A percentile compares a stretch with the other conserved stretches of the same genome.
phyloP scores from a whole-genome alignment of 1,284 basidiomycete species.

The Tausonia pullulans region DNA sequence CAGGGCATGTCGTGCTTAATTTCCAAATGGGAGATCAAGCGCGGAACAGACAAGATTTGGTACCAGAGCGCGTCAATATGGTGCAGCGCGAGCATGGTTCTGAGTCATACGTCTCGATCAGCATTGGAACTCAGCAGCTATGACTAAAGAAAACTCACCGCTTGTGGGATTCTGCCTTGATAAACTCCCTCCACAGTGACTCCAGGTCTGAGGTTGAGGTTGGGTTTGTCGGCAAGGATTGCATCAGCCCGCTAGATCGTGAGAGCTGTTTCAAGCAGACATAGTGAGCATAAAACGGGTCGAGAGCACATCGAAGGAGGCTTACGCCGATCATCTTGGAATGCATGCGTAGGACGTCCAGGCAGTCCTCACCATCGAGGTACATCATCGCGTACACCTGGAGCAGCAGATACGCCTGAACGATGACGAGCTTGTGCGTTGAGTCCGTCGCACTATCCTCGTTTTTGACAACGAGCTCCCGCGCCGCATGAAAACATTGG shows the following conservation, averaged over 20 bases:
- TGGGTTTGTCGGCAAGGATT: conserved; percentile 17
- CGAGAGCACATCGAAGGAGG: not conserved
- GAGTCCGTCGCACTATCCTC: conserved; percentile 9
- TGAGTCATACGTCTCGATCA: not conserved
- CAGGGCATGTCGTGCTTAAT: conserved; percentile 27
- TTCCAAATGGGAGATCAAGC: conserved; percentile 25
- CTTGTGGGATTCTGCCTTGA: conserved; percentile 22
- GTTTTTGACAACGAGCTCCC: not conserved
- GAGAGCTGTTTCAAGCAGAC: conserved; percentile 12
- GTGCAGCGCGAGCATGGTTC: conserved; percentile 21
- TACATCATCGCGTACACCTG: conserved; percentile 20
- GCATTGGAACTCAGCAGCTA: not conserved
- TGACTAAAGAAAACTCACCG: conserved; percentile 13
- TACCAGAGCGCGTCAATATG: conserved; percentile 25
- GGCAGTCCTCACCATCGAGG: conserved; percentile 16
- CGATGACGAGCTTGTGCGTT: conserved; percentile 9
- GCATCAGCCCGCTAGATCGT: conserved; percentile 19
- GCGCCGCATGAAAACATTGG: not conserved
- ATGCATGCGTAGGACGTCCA: conserved; percentile 19
- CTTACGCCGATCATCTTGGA: conserved; percentile 20
- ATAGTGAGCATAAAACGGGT: not conserved
- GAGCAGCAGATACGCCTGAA: conserved; percentile 21
- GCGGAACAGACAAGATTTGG: conserved; percentile 23
- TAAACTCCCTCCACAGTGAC: conserved; percentile 20
- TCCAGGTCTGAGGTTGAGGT: conserved; percentile 15